Base-by-base conservation (phyloP, 805 yeast genomes). In the Zygotorulaspora florentina region DNA sequence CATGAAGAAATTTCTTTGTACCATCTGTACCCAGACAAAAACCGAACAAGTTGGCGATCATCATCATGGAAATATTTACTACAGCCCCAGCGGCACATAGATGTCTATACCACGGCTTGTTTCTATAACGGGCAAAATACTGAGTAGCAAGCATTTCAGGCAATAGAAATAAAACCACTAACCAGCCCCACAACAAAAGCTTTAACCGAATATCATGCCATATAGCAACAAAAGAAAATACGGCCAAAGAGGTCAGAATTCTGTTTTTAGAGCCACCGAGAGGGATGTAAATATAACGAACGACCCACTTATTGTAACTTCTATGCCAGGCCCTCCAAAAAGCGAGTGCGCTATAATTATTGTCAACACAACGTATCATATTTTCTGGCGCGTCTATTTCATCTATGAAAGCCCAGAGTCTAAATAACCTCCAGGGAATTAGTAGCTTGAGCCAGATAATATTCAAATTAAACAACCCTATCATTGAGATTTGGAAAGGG, bases 261-360 rank as follows among this genome's bases (percentile, higher is more conserved):
- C 97, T 74, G 55, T 81, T 77, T 8, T 67, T 70, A 0, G 85
- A 74, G 0, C 97, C 96, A 9, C 98, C 98, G 49, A 93, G 68
- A 2, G 99, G 99, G 17, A 93, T 75, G 57, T 93, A 93, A 34
- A 93, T 77, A 65, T 93, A 93, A 50, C 96, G 75, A 20, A 86
- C 77, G 28, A 87, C 85, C 95, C 96, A 93, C 55, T 85, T 77
- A 67, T 91, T 90, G 69, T 73, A 93, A 39, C 95, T 84, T 59
- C 98, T 78, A 67, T 93, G 99, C 99, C 99, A 93, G 3, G 96
- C 95, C 61, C 98, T 77, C 99, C 99, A 93, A 64, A 93, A 93
- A n/a, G 93, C 88, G 50, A 87, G 66, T 0, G 96, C 93, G 28
- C 95, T 85, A 65, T 83, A 93, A 67, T 93, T 93, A 66, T 93